Percentiles rank a stretch among this genome's conserved stretches.
Evolutionary conservation across 306 rosid genomes (phyloP).

Genomic region (Rosa persica): DNA sequence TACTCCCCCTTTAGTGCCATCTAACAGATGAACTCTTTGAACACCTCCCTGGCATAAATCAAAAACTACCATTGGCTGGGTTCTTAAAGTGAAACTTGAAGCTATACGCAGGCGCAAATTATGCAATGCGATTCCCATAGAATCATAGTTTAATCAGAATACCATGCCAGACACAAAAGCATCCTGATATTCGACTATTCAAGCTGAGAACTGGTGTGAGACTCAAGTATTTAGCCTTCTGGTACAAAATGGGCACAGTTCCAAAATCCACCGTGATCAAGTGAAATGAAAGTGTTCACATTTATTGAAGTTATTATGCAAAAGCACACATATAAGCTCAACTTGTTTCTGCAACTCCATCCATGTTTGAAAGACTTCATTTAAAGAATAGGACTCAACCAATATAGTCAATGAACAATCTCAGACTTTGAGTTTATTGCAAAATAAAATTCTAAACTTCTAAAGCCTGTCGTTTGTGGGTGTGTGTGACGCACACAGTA

Average conservation of each 20-base stretch:
- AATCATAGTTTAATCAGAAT: constrained; percentile 24
- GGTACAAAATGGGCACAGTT: neutral
- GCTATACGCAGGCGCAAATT: constrained; percentile 28
- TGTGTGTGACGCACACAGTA: neutral
- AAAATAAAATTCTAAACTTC: neutral
- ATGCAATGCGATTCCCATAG: constrained; percentile 5
- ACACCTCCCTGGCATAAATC: constrained; percentile 81
- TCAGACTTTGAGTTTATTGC: neutral
- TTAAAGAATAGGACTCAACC: neutral
- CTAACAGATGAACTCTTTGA: constrained; percentile 96
- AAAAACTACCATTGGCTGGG: constrained; percentile 37
- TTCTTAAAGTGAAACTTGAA: constrained; percentile 38
- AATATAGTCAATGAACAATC: neutral
- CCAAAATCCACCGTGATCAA: neutral
- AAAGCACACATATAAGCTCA: neutral
- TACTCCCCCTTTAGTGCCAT: constrained; percentile 92
- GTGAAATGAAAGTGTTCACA: neutral
- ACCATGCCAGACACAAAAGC: constrained; percentile 22
- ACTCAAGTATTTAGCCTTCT: constrained; percentile 5
- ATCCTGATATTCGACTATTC: constrained; percentile 5
- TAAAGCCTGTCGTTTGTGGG: neutral
- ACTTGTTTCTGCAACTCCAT: neutral
- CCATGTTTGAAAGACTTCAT: neutral
- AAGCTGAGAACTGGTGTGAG: neutral
- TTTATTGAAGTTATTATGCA: neutral